phyloP scores from a whole-genome alignment of 2,329 filamentous ascomycete genomes.

The Colletotrichum kahawae region DNA sequence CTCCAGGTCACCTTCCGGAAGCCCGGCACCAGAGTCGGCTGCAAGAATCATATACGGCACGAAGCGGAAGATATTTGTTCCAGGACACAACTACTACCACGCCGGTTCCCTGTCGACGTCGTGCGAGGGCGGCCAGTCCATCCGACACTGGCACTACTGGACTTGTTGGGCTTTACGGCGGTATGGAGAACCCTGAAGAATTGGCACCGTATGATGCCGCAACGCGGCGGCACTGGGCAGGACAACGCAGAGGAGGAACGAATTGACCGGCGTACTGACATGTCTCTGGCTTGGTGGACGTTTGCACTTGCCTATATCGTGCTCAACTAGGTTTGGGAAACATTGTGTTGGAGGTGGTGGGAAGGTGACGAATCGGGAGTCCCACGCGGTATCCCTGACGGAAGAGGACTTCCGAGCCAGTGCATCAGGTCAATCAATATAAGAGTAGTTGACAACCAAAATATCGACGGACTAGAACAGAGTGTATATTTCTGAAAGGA shows the following conservation, averaged over 20 bases:
- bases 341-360: not conserved
- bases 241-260: not conserved
- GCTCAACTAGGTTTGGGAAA: not conserved
- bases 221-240: not conserved
- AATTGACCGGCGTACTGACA: not conserved
- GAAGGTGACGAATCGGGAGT: not conserved
- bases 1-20: constrained; percentile 54
- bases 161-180: constrained; percentile 52
- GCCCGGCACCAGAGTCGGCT: constrained; percentile 50
- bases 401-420: not conserved
- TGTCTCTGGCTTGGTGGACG: not conserved
- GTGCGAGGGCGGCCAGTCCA: constrained; percentile 35
- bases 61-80: constrained; percentile 26
- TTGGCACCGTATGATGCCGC: not conserved
- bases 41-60: constrained; percentile 48
- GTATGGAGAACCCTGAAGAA: constrained; percentile 53
- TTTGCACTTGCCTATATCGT: not conserved
- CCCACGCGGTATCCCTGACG: not conserved
- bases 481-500: not conserved
- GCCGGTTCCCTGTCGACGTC: constrained; percentile 1
- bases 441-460: not conserved
- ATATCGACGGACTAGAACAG: not conserved
- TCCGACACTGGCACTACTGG: constrained; percentile 45
- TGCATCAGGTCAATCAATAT: not conserved
- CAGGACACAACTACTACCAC: not conserved